These are phyloP conservation scores for Beauveria brongniartii DNA, from an alignment of 2,329 filamentous ascomycete species.

Conservation along the genomic window DNA sequence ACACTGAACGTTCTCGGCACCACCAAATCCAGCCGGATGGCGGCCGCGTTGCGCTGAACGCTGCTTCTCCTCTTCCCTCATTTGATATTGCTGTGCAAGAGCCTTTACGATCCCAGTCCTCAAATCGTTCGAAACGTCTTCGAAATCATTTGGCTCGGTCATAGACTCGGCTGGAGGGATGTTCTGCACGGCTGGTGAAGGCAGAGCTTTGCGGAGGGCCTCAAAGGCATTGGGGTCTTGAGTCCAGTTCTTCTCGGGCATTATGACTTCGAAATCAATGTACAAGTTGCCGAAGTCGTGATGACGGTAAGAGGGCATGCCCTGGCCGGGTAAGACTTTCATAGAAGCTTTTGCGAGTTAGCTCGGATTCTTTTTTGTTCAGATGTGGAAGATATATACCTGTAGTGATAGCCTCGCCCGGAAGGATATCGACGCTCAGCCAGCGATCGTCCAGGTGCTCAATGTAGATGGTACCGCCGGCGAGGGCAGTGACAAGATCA, in stretches of 20 bases:
- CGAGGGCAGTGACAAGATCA: slow-evolving; percentile 88
- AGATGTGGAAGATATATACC: slow-evolving; percentile 47
- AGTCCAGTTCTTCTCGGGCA: slow-evolving; percentile 73
- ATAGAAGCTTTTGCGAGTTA: slow-evolving; percentile 56
- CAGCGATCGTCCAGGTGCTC: slow-evolving; percentile 97
- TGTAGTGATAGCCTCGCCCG: slow-evolving; percentile 89
- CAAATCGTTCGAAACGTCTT: slow-evolving; percentile 49
- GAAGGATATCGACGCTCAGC: slow-evolving; percentile 86
- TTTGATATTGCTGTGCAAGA: slow-evolving; percentile 45
- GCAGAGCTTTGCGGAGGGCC: slow-evolving; percentile 77
- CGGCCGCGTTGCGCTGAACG: no score
- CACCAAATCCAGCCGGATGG: slow-evolving; percentile 34
- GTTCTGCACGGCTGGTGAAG: slow-evolving; percentile 54
- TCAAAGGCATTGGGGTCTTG: slow-evolving; percentile 62
- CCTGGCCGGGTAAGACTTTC: slow-evolving; percentile 92
- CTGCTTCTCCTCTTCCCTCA: slow-evolving; percentile 44
- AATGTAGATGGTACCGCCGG: slow-evolving; percentile 81
- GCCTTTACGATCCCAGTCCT: no score
- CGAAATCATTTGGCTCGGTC: slow-evolving; percentile 81
- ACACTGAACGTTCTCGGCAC: slow-evolving; percentile 74
- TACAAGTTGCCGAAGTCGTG: slow-evolving; percentile 95
- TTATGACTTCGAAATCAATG: slow-evolving; percentile 96
- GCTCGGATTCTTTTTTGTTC: slow-evolving; percentile 15
- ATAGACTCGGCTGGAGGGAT: slow-evolving; percentile 75
- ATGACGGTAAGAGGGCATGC: slow-evolving; percentile 93